Base-by-base conservation (phyloP, 2,329 filamentous ascomycete genomes). In the Aspergillus bombycis region DNA sequence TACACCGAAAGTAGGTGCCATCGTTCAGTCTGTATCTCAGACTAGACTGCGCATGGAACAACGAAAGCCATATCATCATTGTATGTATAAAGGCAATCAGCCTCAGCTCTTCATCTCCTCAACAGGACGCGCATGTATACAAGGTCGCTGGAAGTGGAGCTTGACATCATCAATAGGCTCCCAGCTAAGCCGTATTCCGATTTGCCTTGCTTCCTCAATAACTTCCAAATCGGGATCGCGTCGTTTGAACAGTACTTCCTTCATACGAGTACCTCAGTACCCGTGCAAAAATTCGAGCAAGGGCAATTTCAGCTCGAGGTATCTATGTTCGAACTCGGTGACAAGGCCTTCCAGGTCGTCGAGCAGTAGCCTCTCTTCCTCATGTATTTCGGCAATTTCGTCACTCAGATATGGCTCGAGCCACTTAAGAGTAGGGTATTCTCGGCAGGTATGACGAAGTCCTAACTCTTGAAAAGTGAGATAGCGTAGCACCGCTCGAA, bases 241-340 rank as follows among this genome's bases (percentile, higher is more conserved):
- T 28, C 23, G 12, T 48, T 28, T 8, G 45, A 28, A 48, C 6
- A 28, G 9, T 8, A 62, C 16, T 34, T 59, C 61, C 4, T 34
- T 19, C 46, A 58, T 62, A n/a, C 50, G 46, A 9, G 28, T 55
- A 2, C 36, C 38, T 48, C 55, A 62, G 32, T 62, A 48, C 5
- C 56, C 61, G 4, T 7, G 12, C 2, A 58, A 32, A 38, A 59
- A 58, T 2, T 56, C 8, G 9, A 28, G 8, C 14, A 62, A 30
- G 10, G 26, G 14, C 8, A 59, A 6, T 9, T 28, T n/a, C 5
- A 62, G n/a, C 26, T 50, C 61, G 16, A 48, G 10, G 36, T 62
- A 62, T 43, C 58, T 56, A 6, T 23, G 34, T 3, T 56, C 36
- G 21, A 62, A 58, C 56, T 62, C 61, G 2, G 26, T 3, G 4